A percentile compares a stretch with the other conserved stretches of the same genome.
Conservation (phyloP, 1,139 yeast genomes). For the Saccharomyces hybrid region DNA sequence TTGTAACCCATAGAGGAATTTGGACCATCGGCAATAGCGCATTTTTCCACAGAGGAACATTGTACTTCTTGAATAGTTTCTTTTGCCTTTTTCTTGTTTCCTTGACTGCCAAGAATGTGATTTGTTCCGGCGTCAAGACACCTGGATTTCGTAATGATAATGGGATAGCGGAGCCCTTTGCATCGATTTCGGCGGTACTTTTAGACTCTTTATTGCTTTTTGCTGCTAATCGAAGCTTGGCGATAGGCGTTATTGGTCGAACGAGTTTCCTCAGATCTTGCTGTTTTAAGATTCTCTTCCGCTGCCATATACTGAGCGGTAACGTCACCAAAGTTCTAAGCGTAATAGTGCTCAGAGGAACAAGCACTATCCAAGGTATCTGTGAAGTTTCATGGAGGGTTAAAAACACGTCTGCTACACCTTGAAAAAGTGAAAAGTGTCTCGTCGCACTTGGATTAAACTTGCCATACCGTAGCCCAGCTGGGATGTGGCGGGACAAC, state of each 20-base stretch:
- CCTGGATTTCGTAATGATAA: constrained; percentile 28
- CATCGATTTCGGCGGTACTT: constrained; percentile 7
- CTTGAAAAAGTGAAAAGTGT: constrained; percentile 15
- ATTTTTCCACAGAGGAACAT: constrained; percentile 78
- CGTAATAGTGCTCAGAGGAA: constrained; percentile 65
- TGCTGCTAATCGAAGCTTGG: constrained; percentile 63
- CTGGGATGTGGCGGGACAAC: background rate
- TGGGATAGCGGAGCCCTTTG: constrained; percentile 1
- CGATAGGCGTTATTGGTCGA: constrained; percentile 67
- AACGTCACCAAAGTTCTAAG: constrained; percentile 61
- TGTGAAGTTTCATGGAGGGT: constrained; percentile 48
- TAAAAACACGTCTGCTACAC: constrained; percentile 22
- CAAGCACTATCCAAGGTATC: constrained; percentile 76
- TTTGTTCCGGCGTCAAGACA: constrained; percentile 69
- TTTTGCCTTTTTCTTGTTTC: constrained; percentile 74
- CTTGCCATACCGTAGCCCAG: background rate
- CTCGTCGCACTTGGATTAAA: constrained; percentile 5
- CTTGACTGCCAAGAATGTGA: constrained; percentile 61
- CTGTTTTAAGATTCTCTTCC: constrained; percentile 64
- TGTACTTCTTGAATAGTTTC: constrained; percentile 52
- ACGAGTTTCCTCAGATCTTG: constrained; percentile 61
- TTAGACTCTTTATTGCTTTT: constrained; percentile 24
- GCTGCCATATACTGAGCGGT: constrained; percentile 69
- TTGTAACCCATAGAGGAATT: constrained; percentile 79
- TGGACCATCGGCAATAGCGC: constrained; percentile 68